Base-by-base conservation (phyloP, 352 stramenopile species). In the Phytophthora nicotianae region DNA sequence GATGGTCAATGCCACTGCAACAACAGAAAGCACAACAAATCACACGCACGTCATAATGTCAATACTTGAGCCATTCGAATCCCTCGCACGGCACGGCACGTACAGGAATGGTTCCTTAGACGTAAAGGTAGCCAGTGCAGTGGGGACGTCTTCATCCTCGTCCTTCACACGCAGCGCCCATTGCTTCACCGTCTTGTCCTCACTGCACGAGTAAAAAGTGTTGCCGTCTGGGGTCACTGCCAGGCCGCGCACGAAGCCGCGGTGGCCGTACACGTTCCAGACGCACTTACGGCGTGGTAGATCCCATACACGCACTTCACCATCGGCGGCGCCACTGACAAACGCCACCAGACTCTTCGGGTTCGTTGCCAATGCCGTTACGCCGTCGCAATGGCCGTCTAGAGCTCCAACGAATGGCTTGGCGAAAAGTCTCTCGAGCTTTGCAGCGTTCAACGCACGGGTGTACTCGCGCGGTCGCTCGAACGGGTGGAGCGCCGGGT, bases 381-480 rank as follows among this genome's bases (percentile, higher is more conserved):
- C 94, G 19, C 95, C 91, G 80, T 99, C 98, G 49, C 82, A 90
- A 75, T 99, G 98, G 27, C 97, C 97, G 49, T 99, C 95, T 32
- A 99, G 72, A 56, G 97, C 96, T 23, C 96, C 97, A 8, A 99
- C 68, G 59, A 99, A 98, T 4, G 98, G 98, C 71, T 98, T 98
- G 47, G 98, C 98, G 82, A 99, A 99, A 77, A 99, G 89, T 5
- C 97, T 95, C 69, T 99, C 96, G 35, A 99, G 81, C 76, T 99
- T 99, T 37, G 96, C 96, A 11, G 97, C 94, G 61, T 97, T 98
- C 45, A 99, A 69, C 38, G 98, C 97, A 37, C 97, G 87, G 10
- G 92, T 98, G 83, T 99, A 99, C 87, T 96, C 88, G 26, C 85
- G 81, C 42, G 89, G 83, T 16, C 88, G 89, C 70, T 98, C 94